These are phyloP conservation scores for Beverwykella pulmonaria DNA, from an alignment of 495 filamentous ascomycete species.

Conservation along the genomic window DNA sequence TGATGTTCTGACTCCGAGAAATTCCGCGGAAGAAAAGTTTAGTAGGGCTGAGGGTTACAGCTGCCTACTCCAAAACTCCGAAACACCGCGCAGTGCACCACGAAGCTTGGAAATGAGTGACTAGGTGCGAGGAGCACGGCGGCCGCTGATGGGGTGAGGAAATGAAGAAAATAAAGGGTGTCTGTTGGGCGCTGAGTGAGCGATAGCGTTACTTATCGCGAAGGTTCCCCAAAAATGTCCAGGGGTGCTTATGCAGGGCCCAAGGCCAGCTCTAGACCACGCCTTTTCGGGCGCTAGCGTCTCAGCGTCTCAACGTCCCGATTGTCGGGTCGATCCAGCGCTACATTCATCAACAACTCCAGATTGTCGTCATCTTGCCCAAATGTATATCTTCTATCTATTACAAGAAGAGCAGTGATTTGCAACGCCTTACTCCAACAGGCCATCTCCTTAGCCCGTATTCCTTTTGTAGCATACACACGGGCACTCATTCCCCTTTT, in stretches of 20 bases:
- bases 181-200: constrained; percentile 4
- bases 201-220: constrained; percentile 9
- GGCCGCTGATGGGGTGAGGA: background rate
- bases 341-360: background rate
- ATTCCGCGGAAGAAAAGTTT: constrained; percentile 2
- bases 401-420: background rate
- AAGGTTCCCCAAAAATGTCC: background rate
- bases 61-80: background rate
- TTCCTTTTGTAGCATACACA: background rate
- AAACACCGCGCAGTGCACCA: background rate
- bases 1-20: constrained; percentile 3
- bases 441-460: background rate
- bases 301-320: background rate
- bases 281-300: constrained; percentile 2
- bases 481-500: background rate
- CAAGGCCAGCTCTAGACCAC: background rate
- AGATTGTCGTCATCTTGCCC: background rate
- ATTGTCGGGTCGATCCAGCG: background rate
- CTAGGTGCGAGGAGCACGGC: background rate
- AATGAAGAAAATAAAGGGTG: background rate
- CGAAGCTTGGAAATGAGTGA: background rate
- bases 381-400: background rate
- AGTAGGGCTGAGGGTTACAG: background rate
- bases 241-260: constrained; percentile 8
- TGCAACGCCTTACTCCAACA: background rate